Conservation (phyloP, 2,329 filamentous ascomycete species). For the Nectriaceae sp. region DNA sequence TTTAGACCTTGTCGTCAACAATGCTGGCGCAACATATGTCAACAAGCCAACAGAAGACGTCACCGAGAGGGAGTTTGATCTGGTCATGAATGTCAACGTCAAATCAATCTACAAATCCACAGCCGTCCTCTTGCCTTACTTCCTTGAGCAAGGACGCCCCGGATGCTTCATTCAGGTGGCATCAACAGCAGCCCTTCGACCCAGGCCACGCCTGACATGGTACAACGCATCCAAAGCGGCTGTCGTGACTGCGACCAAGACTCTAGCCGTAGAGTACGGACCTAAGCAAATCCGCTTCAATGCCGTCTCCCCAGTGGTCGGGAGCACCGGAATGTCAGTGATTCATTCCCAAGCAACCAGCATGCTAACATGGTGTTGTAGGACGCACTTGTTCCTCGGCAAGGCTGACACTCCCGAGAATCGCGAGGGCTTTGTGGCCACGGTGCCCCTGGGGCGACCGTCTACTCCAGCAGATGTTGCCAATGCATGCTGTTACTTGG, state of each 20-base stretch:
- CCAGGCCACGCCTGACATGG: conserved; percentile 74
- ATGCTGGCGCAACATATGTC: background rate
- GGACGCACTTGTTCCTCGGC: conserved; percentile 55
- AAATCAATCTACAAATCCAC: conserved; percentile 84
- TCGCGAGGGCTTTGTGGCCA: conserved; percentile 54
- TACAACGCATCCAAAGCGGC: conserved; percentile 81
- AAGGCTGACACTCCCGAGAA: conserved; percentile 65
- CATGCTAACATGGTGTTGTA: conserved; percentile 7
- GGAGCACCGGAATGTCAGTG: conserved; percentile 60
- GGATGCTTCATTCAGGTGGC: conserved; percentile 76
- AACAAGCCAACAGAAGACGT: conserved; percentile 44
- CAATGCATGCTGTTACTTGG: conserved; percentile 69
- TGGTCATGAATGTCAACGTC: conserved; percentile 81
- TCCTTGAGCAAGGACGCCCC: conserved; percentile 70
- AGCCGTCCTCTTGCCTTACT: conserved; percentile 72
- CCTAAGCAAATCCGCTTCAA: conserved; percentile 74
- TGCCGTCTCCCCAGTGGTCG: conserved; percentile 68
- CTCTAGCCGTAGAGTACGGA: conserved; percentile 72
- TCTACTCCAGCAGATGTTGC: conserved; percentile 67
- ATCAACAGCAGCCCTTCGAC: conserved; percentile 72
- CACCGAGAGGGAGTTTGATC: conserved; percentile 77
- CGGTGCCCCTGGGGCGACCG: conserved; percentile 56
- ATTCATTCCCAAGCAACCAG: background rate
- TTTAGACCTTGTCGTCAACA: conserved; percentile 44
- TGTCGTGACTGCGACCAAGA: conserved; percentile 58